Evolutionary conservation across 2,329 filamentous ascomycete genomes (phyloP), one percentile per base, ranked within the genome.

Genomic region (Aureobasidium sp.): DNA sequence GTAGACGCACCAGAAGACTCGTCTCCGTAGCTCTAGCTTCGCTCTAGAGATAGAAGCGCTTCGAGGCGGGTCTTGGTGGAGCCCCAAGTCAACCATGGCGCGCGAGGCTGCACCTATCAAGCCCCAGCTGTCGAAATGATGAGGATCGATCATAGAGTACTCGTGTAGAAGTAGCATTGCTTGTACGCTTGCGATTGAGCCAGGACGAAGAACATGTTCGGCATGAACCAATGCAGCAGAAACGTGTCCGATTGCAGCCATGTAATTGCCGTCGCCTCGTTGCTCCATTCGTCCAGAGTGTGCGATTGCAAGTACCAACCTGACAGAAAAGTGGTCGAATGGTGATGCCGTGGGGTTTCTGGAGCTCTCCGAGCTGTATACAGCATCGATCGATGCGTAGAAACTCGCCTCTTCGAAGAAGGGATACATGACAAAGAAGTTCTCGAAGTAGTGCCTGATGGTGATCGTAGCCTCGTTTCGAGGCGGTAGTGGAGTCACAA

Each of bases 91-190:
- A 23, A 96, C 83, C 69, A 93, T 85, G 6, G 91, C 89, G 61
- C 93, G 84, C 42, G 89, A 89, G 7, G 93, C 92, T 70, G 94
- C 92, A 7, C 93, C 94, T 60, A 96, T 89, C 63, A 96, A 75
- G 65, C 94, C 92, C 92, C 94, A 97, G 67, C 88, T 90, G 69
- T 96, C 91, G 69, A 96, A 96, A 69, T 95, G 90, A 43, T 86
- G 84, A 2, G 93, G 92, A 67, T 97, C 92, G 53, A 96, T 79
- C 77, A 94, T 88, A 3, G 93, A 87, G 71, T 96, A 97, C 67
- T 95, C 85, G 0, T 90, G 91, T 57, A 97, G 82, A 2, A 97
- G 79, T 2, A 96, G 75, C 23, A 97, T 79, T 0, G 91, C 91
- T 71, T 96, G 92, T 17, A 97, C 90, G 67, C 94, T 93, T 1